A percentile compares a stretch with the other conserved stretches of the same genome.
These are phyloP conservation scores for Kregervanrija pseudodelftensis DNA, from an alignment of 805 yeast genomes.

Conservation along the genomic window DNA sequence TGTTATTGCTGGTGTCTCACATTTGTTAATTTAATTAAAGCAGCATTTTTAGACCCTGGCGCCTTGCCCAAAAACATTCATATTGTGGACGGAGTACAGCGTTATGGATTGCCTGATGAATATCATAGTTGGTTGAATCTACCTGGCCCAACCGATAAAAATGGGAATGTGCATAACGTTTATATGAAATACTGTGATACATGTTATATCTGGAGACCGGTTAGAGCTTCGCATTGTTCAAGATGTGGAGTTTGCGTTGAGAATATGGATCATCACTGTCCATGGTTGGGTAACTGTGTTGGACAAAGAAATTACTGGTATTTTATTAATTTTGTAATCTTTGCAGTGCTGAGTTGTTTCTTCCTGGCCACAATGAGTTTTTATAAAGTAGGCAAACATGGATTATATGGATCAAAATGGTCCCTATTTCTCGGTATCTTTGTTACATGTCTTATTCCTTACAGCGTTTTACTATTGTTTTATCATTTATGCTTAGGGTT, in stretches of 20 bases:
- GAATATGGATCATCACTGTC: constrained; percentile 57
- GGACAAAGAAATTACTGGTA: constrained; percentile 66
- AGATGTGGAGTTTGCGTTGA: constrained; percentile 59
- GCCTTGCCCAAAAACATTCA: constrained; percentile 62
- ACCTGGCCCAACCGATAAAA: constrained; percentile 31
- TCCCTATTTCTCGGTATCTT: constrained; percentile 48
- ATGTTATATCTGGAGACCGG: constrained; percentile 71
- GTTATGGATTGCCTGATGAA: constrained; percentile 44
- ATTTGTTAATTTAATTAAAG: constrained; percentile 41
- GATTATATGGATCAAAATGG: constrained; percentile 27
- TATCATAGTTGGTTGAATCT: constrained; percentile 43
- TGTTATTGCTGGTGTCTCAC: constrained; percentile 51
- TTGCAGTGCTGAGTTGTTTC: constrained; percentile 25
- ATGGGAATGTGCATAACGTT: constrained; percentile 17
- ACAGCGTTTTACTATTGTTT: constrained; percentile 46
- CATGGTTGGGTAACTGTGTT: constrained; percentile 66
- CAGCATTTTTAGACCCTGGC: constrained; percentile 66
- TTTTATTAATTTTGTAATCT: constrained; percentile 45
- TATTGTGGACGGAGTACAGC: constrained; percentile 32
- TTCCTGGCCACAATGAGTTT: constrained; percentile 26
- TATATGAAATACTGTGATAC: constrained; percentile 44
- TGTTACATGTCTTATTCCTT: constrained; percentile 37
- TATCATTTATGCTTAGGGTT: constrained; percentile 50
- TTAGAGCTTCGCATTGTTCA: constrained; percentile 69
- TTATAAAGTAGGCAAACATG: constrained; percentile 17